Percentiles rank a stretch among this genome's conserved stretches.
phyloP scores from a whole-genome alignment of 192 early-diverging fungal species.

The Dissophora ornata region DNA sequence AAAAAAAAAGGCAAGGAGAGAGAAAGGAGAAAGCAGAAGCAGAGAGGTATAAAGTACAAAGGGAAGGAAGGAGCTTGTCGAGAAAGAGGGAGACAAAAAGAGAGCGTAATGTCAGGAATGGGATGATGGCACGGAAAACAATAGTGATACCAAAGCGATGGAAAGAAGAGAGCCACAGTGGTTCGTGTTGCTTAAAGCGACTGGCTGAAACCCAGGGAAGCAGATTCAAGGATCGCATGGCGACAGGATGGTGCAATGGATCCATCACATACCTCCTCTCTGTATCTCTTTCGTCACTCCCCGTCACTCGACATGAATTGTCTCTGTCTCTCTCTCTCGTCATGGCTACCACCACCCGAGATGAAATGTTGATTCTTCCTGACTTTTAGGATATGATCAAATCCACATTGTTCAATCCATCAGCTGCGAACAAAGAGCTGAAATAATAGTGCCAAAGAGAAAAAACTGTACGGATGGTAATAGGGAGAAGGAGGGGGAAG shows the following conservation, averaged over 20 bases:
- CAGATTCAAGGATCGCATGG: neutral
- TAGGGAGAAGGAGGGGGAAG: too few relatives aligned
- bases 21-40: neutral
- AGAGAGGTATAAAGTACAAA: neutral
- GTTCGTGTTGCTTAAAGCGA: too few relatives aligned
- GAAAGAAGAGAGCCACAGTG: neutral
- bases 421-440: too few relatives aligned
- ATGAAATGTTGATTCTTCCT: conserved; percentile 7
- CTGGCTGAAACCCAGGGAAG: neutral
- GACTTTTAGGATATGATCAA: conserved; percentile 75
- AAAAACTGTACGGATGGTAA: too few relatives aligned
- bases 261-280: too few relatives aligned
- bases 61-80: neutral
- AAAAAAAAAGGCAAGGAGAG: conserved; percentile 7
- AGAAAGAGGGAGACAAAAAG: neutral
- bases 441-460: too few relatives aligned
- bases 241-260: neutral
- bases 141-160: neutral
- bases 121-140: neutral
- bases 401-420: too few relatives aligned
- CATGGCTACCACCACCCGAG: neutral
- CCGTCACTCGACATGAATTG: too few relatives aligned
- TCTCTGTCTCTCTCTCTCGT: neutral
- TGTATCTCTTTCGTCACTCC: too few relatives aligned
- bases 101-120: neutral